Evolutionary conservation across 176 grass and related monocot genomes (phyloP).

Genomic region (Sorghum bicolor): DNA sequence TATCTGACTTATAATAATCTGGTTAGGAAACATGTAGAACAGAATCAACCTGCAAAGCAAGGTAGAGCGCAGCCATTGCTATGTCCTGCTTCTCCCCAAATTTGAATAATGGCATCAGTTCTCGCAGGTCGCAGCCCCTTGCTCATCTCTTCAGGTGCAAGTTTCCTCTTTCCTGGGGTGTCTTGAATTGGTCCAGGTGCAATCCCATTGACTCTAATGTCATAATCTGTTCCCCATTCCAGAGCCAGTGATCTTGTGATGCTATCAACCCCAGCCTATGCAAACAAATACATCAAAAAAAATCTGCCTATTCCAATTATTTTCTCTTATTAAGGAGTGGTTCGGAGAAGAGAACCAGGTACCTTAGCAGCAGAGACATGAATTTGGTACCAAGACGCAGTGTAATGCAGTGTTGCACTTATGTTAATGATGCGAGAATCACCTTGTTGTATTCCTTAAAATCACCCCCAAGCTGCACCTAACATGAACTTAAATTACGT

Average conservation of each 20-base stretch:
- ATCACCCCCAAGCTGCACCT: background rate
- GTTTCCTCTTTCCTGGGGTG: slow-evolving; percentile 88
- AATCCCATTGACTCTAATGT: slow-evolving; percentile 92
- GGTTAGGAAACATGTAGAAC: background rate
- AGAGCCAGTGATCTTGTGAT: slow-evolving; percentile 89
- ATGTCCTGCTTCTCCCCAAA: slow-evolving; percentile 84
- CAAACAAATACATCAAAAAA: slow-evolving; percentile 7
- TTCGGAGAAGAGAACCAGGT: background rate
- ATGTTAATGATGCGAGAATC: slow-evolving; percentile 99
- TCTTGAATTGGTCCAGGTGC: slow-evolving; percentile 79
- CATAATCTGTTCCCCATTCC: slow-evolving; percentile 99
- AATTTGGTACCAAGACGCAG: slow-evolving; percentile 86
- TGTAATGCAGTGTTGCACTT: slow-evolving; percentile 90
- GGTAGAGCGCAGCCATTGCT: slow-evolving; percentile 84
- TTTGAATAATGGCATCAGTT: slow-evolving; percentile 70
- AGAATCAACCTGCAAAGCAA: slow-evolving; percentile 74
- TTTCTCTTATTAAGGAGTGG: background rate
- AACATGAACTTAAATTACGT: background rate
- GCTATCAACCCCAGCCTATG: slow-evolving; percentile 90
- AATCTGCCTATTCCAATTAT: background rate
- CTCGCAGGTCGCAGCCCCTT: slow-evolving; percentile 5
- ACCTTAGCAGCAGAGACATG: slow-evolving; percentile 94
- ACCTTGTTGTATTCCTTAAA: background rate
- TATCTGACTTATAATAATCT: background rate
- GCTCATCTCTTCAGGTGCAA: slow-evolving; percentile 83